Evolutionary conservation across 1,284 basidiomycete genomes (phyloP).

Genomic region (Ceraceosorus guamensis): DNA sequence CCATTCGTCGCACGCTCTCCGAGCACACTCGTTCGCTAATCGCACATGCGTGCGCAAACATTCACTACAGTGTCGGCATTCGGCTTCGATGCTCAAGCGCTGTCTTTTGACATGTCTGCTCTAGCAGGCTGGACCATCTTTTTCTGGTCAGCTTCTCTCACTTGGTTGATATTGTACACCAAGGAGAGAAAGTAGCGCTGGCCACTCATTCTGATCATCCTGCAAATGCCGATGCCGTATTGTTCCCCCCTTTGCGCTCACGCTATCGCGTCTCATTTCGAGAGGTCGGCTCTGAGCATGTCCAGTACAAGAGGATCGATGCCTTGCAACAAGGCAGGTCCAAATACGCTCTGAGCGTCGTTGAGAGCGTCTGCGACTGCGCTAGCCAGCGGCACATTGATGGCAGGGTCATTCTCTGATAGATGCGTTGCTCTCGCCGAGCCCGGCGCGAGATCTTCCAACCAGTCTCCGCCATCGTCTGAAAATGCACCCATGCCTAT

Average conservation of each 20-base stretch:
- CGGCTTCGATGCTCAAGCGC: constrained; percentile 14
- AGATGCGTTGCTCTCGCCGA: constrained; percentile 24
- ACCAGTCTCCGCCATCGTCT: constrained; percentile 20
- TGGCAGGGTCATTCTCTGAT: constrained; percentile 24
- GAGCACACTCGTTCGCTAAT: too few relatives aligned
- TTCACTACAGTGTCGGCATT: constrained; percentile 27
- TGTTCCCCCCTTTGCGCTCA: too few relatives aligned
- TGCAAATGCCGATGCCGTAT: too few relatives aligned
- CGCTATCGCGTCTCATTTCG: not conserved
- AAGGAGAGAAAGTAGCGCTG: not conserved
- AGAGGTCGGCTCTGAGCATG: constrained; percentile 33
- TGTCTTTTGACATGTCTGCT: not conserved
- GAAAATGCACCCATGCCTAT: constrained; percentile 16
- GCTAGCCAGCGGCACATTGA: constrained; percentile 18
- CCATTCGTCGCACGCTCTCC: too few relatives aligned
- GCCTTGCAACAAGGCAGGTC: constrained; percentile 13
- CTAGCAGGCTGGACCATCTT: not conserved
- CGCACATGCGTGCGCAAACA: too few relatives aligned
- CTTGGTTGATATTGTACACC: not conserved
- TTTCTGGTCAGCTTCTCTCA: not conserved
- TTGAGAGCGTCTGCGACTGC: constrained; percentile 24
- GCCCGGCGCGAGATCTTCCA: constrained; percentile 37
- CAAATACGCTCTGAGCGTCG: constrained; percentile 17
- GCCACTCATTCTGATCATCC: too few relatives aligned
- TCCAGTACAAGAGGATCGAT: constrained; percentile 40